Evolutionary conservation across 768 basidiomycete genomes (phyloP).

Genomic region (Grammothele lineata): DNA sequence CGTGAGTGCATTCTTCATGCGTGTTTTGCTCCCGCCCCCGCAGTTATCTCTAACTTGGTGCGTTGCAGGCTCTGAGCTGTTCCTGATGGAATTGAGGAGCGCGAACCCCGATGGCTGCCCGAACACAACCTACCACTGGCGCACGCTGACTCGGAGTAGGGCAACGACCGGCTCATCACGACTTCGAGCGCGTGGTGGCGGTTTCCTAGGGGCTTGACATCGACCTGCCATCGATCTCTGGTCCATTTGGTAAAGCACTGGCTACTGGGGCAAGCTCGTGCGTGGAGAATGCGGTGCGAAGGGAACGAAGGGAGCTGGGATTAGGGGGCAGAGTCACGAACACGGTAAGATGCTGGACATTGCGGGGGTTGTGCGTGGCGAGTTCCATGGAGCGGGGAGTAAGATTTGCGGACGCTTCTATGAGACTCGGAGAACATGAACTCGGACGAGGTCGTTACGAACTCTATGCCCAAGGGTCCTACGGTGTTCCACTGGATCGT

Average conservation of each 20-base stretch:
- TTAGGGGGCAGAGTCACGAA: constrained; percentile 20
- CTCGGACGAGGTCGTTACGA: constrained; percentile 54
- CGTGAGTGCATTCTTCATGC: too few relatives aligned
- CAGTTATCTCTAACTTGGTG: too few relatives aligned
- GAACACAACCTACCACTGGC: constrained; percentile 37
- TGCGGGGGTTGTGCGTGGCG: neutral
- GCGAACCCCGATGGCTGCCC: constrained; percentile 43
- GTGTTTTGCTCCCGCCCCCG: too few relatives aligned
- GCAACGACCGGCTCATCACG: constrained; percentile 90
- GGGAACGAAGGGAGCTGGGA: constrained; percentile 31
- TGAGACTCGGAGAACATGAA: constrained; percentile 28
- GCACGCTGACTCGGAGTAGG: constrained; percentile 56
- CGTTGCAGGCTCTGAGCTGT: too few relatives aligned
- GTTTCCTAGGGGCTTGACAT: constrained; percentile 80
- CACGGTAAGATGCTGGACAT: neutral
- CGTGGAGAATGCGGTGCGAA: constrained; percentile 46
- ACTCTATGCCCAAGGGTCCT: constrained; percentile 68
- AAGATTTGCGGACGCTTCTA: neutral
- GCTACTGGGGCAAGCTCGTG: constrained; percentile 63
- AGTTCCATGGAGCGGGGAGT: neutral
- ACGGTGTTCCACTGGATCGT: constrained; percentile 77
- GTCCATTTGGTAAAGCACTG: constrained; percentile 42
- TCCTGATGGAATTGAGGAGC: constrained; percentile 77
- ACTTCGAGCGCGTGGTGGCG: constrained; percentile 95
- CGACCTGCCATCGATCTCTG: constrained; percentile 49